Conservation (phyloP, 2,329 filamentous ascomycete genomes). For the Mycosphaerella arachidis region DNA sequence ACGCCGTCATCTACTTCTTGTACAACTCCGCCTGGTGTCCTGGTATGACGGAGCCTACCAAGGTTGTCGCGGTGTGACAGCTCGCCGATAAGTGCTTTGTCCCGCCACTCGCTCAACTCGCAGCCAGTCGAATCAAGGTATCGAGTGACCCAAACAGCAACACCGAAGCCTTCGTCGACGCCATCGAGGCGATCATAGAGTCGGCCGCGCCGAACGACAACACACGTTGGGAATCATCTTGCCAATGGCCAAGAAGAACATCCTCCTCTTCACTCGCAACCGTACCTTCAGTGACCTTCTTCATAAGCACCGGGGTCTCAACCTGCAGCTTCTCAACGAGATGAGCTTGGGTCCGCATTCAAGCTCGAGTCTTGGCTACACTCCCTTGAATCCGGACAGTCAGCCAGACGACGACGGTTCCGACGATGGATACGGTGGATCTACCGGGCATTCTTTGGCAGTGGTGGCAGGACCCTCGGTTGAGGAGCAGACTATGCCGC, state of each 20-base stretch:
- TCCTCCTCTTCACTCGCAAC: background rate
- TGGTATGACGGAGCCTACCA: conserved; percentile 3
- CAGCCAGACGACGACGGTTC: too few species aligned
- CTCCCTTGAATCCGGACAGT: too few species aligned
- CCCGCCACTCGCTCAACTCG: conserved; percentile 23
- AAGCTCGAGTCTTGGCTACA: too few species aligned
- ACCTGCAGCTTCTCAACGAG: too few species aligned
- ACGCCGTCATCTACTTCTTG: conserved; percentile 18
- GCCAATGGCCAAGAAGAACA: conserved; percentile 12
- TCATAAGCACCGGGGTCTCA: too few species aligned
- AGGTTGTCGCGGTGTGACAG: conserved; percentile 34
- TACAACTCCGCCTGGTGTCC: conserved; percentile 18
- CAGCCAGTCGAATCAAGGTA: conserved; percentile 5
- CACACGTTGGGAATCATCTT: conserved; percentile 17
- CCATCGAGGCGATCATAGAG: conserved; percentile 12
- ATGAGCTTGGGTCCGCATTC: too few species aligned
- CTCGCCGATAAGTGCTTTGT: conserved; percentile 39
- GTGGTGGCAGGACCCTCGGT: too few species aligned
- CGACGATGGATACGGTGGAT: too few species aligned
- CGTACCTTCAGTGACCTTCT: too few species aligned
- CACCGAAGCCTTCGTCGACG: conserved; percentile 10
- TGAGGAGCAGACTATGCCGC: too few species aligned
- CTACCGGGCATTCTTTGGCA: too few species aligned
- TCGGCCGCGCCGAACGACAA: conserved; percentile 6
- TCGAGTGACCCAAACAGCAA: conserved; percentile 3